phyloP scores from a whole-genome alignment of 2,329 filamentous ascomycete genomes.

The Colletotrichum sp. region DNA sequence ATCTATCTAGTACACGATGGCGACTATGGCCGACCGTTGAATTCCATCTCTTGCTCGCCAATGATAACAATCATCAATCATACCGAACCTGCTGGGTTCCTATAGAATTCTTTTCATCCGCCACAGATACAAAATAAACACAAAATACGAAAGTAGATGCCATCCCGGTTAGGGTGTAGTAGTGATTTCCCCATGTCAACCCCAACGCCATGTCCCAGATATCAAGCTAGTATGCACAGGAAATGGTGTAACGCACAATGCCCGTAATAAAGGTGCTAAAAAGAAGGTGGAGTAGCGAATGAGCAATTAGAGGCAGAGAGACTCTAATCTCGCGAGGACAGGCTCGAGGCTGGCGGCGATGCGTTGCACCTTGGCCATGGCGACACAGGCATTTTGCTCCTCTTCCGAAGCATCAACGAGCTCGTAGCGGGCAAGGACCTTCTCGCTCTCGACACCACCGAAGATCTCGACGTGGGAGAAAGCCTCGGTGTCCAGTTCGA shows the following conservation, averaged over 20 bases:
- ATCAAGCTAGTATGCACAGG: conserved; percentile 22
- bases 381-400: conserved; percentile 45
- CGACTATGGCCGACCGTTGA: background rate
- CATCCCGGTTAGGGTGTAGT: conserved; percentile 14
- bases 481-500: conserved; percentile 48
- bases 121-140: background rate
- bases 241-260: conserved; percentile 1
- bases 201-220: conserved; percentile 18
- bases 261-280: background rate
- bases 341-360: conserved; percentile 46
- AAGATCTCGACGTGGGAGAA: conserved; percentile 48
- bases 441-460: conserved; percentile 65
- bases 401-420: conserved; percentile 65
- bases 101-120: conserved; percentile 18
- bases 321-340: conserved; percentile 39
- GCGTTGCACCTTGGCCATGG: conserved; percentile 55
- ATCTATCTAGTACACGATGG: conserved; percentile 16
- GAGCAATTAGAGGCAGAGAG: background rate
- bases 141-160: conserved; percentile 1
- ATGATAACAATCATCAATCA: conserved; percentile 18
- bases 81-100: conserved; percentile 14
- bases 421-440: conserved; percentile 66
- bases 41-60: conserved; percentile 4
- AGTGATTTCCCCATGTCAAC: background rate
- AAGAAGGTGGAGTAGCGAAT: background rate